phyloP scores from a whole-genome alignment of 768 basidiomycete species.

The Hemileccinum impolitum region DNA sequence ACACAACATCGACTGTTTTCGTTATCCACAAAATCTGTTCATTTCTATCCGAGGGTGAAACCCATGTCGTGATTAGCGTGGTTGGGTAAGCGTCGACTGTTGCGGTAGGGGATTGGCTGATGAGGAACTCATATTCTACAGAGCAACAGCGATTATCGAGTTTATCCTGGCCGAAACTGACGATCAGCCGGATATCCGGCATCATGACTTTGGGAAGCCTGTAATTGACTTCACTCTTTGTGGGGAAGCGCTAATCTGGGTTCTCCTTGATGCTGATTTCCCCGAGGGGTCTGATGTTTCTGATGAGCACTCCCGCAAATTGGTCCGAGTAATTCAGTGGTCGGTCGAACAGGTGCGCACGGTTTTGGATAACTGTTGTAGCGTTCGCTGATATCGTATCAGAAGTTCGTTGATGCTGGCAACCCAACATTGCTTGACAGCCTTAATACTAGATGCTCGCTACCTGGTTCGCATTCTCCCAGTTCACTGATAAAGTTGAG shows the following conservation, averaged over 20 bases:
- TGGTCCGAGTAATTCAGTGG: slow-evolving; percentile 34
- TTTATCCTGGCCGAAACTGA: slow-evolving; percentile 32
- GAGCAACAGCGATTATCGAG: slow-evolving; percentile 67
- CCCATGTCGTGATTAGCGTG: slow-evolving; percentile 59
- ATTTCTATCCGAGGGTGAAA: slow-evolving; percentile 34
- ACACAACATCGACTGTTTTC: slow-evolving; percentile 40
- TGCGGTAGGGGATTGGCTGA: not conserved
- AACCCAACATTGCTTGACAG: slow-evolving; percentile 36
- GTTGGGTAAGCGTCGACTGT: slow-evolving; percentile 55
- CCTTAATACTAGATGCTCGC: slow-evolving; percentile 43
- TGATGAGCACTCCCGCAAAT: slow-evolving; percentile 13
- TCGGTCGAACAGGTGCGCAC: slow-evolving; percentile 38
- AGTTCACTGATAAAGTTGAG: not conserved
- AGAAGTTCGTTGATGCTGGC: slow-evolving; percentile 22
- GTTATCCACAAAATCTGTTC: slow-evolving; percentile 58
- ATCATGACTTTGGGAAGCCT: slow-evolving; percentile 53
- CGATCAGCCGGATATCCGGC: slow-evolving; percentile 27
- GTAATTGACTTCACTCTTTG: slow-evolving; percentile 54
- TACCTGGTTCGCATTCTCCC: slow-evolving; percentile 41
- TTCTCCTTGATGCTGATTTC: slow-evolving; percentile 49
- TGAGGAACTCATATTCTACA: slow-evolving; percentile 26
- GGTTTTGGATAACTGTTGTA: not conserved
- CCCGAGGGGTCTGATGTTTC: slow-evolving; percentile 7
- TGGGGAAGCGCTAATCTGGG: slow-evolving; percentile 40
- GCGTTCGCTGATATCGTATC: not conserved